Evolutionary conservation across 352 stramenopile genomes (phyloP), one percentile per base, ranked within the genome.

Genomic region (Pseudoperonospora humuli): DNA sequence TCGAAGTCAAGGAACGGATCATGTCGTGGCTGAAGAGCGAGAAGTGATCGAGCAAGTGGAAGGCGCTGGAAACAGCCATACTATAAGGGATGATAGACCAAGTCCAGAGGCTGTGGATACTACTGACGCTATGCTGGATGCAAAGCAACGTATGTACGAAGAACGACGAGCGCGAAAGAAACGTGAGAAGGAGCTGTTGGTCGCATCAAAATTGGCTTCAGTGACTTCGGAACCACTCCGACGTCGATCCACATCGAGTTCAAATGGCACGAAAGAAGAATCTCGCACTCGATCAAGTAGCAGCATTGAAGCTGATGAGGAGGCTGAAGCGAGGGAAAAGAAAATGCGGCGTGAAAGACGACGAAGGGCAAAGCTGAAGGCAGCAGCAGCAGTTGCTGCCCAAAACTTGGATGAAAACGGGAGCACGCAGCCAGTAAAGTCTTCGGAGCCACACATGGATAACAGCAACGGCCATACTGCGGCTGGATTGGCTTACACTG

Each of bases 321-420:
- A 64, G 6, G 6, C 34, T 6, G 59, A 40, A 26, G 21, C 31
- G 15, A 55, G 39, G 20, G 37, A 63, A 39, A 78, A 78, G 20
- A 39, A 59, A 5, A 35, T 69, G 21, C 40, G 61, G 4, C 56
- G 63, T 28, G 60, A 77, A 28, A 58, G 39, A 19, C 64, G 54
- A 11, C 60, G 57, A 25, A 45, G 64, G 14, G 60, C 52, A 15
- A 72, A 67, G 27, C 21, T 72, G 29, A 50, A 74, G 62, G 53
- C 63, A 31, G 60, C 47, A 64, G 53, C 63, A 31, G 60, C 47
- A 3, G 26, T 76, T 10, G 62, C 55, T 43, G 62, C 59, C 5
- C 66, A 72, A 34, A 50, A 28, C 15, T 25, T 70, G 21, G 47
- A 61, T 21, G 34, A 43, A 8, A 56, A 45, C 2, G 32, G 7